Evolutionary conservation across 306 rosid genomes (phyloP).

Genomic region (Lablab purpureus): DNA sequence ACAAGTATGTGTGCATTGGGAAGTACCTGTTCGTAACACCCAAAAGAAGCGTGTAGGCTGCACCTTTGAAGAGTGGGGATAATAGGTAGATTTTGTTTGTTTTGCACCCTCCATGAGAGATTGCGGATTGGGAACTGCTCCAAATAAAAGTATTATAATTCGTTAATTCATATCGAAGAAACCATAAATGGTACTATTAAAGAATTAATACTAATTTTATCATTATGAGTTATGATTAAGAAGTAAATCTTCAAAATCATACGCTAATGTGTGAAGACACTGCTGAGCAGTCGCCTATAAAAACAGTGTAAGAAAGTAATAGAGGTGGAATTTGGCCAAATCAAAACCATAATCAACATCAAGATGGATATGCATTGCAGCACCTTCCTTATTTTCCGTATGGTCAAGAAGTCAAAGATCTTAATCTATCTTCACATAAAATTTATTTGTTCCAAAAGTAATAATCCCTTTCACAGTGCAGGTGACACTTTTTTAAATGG

Average conservation of each 20-base stretch:
- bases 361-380: conserved; percentile 5
- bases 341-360: conserved; percentile 9
- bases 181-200: not conserved
- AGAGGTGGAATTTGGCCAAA: conserved; percentile 51
- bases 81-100: conserved; percentile 36
- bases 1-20: conserved; percentile 15
- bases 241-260: not conserved
- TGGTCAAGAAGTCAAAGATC: conserved; percentile 23
- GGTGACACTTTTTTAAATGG: not conserved
- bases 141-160: not conserved
- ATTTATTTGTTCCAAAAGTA: conserved; percentile 3
- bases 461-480: not conserved
- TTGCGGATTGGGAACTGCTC: conserved; percentile 46
- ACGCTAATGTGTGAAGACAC: not conserved
- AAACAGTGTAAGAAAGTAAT: conserved; percentile 24
- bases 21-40: conserved; percentile 26
- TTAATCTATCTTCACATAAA: conserved; percentile 11
- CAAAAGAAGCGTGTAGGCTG: conserved; percentile 35
- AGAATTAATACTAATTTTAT: not conserved
- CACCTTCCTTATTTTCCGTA: conserved; percentile 27
- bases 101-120: conserved; percentile 49
- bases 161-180: conserved; percentile 1
- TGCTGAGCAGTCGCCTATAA: not conserved
- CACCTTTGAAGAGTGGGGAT: conserved; percentile 35
- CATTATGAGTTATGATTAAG: not conserved